Base-by-base conservation (phyloP, 192 early-diverging fungal species). In the Allomyces macrogynus region DNA sequence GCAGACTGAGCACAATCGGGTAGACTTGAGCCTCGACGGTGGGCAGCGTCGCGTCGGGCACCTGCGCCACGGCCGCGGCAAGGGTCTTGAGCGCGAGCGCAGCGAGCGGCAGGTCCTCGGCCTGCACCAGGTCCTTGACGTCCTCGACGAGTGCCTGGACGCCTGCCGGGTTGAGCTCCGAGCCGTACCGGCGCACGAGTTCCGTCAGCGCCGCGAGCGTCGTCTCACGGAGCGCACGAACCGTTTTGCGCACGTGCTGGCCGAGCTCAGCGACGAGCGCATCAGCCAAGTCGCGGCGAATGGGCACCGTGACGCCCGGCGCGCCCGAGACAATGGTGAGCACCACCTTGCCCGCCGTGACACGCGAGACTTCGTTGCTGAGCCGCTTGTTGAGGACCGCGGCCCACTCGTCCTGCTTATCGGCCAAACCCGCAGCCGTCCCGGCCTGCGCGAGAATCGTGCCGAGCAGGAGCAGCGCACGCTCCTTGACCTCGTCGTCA, bases 401-500 rank as follows among this genome's bases (percentile, higher is more conserved):
- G 62, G 69, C 80, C 70, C 71, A 74, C 27, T 57, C 43, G 14
- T 62, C 60, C 44, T 69, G 83, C 60, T 78, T 71, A n/a, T 49
- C 67, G 49, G 12, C 12, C 49, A 57, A 14, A n/a, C 16, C 16
- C 63, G 68, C 67, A 64, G 68, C 74, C 70, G 92, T 90, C 14
- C 77, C 87, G 8, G 81, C 75, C 40, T 91, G 84, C 0, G 84
- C 78, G 32, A 93, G 62, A 3, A 91, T 67, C 0, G 77, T 80
- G 7, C 85, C 86, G 12, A 92, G 77, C 43, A 84, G 84, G 54
- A 80, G 67, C 66, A 93, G 84, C 5, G 86, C 78, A 12, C 84
- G 73, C 70, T 92, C 91, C 68, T 89, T 89, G 43, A 93, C 90
- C 71, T 93, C 91, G 63, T 89, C 77, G 65, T 92, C 91, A 9